Evolutionary conservation across 2,329 filamentous ascomycete species (phyloP), one percentile per base, ranked within the genome.

Genomic region (Macroventuria anomochaeta): DNA sequence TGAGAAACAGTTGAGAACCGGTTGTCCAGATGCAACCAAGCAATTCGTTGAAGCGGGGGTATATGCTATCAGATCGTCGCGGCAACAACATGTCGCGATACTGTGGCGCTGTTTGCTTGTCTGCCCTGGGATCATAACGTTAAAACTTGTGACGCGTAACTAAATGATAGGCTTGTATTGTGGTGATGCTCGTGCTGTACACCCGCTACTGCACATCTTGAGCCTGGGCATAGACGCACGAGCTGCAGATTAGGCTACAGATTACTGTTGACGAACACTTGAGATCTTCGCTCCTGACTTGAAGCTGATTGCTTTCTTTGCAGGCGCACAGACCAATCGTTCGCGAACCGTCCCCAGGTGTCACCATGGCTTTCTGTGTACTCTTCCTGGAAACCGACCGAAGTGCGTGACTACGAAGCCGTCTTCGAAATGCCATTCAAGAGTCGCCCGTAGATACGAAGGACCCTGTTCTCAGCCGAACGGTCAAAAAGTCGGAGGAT

Each of bases 261-360:
- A 28, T 58, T 51, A 53, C 40, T 46, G 53, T 53, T 62, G 58
- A 63, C 59, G 66, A 68, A 28, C 15, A 17, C 15, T 34, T 7
- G 57, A 56, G 23, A 40, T 43, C 49, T 53, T 63, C 59, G 63
- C n/a, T 21, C 33, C 17, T 36, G 13, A 5, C 21, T 5, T 28
- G 23, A 32, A 13, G n/a, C 15, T 46, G 64, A 69, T 67, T 67
- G 64, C 61, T 52, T 60, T 46, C 59, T 61, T 58, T 38, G 48
- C 53, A 49, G 57, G 53, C 31, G 71, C 71, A 74, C 70, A 60
- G 70, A 51, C 69, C 70, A 72, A 59, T 62, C 41, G 72, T 75
- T 74, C 68, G 53, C 65, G 51, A 37, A 52, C 65, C 59, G 63
- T 63, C 55, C 58, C 46, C 59, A 62, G 44, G 66, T 68, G 63